These are phyloP conservation scores for Pythium scleroteichum DNA, from an alignment of 352 stramenopile genomes.

Conservation along the genomic window DNA sequence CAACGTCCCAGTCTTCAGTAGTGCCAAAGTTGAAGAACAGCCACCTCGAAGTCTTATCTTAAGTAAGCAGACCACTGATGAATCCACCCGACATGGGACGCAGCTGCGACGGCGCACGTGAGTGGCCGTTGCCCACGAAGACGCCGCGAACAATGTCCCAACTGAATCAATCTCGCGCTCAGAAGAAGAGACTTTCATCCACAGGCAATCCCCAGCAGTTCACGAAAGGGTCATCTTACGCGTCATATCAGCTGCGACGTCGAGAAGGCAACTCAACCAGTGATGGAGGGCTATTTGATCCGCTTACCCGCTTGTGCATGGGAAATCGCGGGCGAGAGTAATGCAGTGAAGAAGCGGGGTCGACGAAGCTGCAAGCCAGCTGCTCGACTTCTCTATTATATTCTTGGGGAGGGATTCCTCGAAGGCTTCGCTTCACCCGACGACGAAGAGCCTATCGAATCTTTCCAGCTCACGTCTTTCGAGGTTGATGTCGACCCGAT, in stretches of 20 bases:
- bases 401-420: conserved; percentile 63
- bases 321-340: conserved; percentile 12
- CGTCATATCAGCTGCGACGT: too few relatives aligned
- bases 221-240: too few relatives aligned
- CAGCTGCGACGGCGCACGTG: conserved; percentile 6
- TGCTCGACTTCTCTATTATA: conserved; percentile 59
- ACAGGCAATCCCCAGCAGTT: background rate
- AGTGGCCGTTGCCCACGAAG: background rate
- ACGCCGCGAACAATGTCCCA: conserved; percentile 7
- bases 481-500: conserved; percentile 63
- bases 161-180: background rate
- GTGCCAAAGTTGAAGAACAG: too few relatives aligned
- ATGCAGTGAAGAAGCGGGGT: background rate
- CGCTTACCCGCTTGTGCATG: conserved; percentile 42
- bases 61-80: background rate
- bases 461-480: conserved; percentile 60
- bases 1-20: too few relatives aligned
- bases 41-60: conserved; percentile 4
- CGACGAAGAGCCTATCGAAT: conserved; percentile 44
- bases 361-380: conserved; percentile 28
- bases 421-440: conserved; percentile 47
- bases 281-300: conserved; percentile 78
- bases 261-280: too few relatives aligned
- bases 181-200: background rate
- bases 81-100: background rate